Percentiles rank a stretch among this genome's conserved stretches.
phyloP scores from a whole-genome alignment of 495 filamentous ascomycete species.

The Hamigera avellanea region DNA sequence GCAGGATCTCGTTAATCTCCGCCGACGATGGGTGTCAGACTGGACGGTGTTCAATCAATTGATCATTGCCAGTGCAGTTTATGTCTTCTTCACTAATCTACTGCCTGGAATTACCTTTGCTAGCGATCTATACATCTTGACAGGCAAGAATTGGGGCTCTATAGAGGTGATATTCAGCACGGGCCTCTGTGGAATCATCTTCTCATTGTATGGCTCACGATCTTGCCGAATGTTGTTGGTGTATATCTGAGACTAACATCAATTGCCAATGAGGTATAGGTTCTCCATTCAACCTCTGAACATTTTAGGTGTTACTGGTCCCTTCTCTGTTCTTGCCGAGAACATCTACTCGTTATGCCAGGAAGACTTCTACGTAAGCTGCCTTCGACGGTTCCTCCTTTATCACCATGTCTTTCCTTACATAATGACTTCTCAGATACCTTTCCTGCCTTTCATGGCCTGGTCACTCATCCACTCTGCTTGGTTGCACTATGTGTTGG shows the following conservation, averaged over 20 bases:
- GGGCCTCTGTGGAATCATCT: conserved; percentile 54
- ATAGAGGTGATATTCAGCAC: conserved; percentile 66
- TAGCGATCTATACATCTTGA: conserved; percentile 55
- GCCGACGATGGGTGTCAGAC: conserved; percentile 48
- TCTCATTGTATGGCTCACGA: conserved; percentile 42
- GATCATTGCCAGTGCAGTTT: conserved; percentile 58
- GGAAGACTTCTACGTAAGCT: conserved; percentile 42
- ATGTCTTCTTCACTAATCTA: conserved; percentile 67
- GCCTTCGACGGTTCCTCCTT: neutral
- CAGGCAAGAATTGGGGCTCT: conserved; percentile 55
- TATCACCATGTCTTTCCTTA: neutral
- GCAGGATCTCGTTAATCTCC: conserved; percentile 46
- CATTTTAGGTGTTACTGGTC: conserved; percentile 61
- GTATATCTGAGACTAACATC: conserved; percentile 1
- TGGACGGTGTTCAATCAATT: conserved; percentile 62
- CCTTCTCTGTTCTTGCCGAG: conserved; percentile 63
- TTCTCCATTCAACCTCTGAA: conserved; percentile 61
- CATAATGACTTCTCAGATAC: conserved; percentile 37
- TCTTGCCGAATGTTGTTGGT: neutral
- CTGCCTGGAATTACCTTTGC: conserved; percentile 66
- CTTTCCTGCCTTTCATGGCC: conserved; percentile 62
- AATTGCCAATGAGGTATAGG: conserved; percentile 12
- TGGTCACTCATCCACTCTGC: conserved; percentile 61
- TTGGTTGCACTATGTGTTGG: conserved; percentile 60
- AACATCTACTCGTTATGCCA: conserved; percentile 53